Evolutionary conservation across 2,329 filamentous ascomycete species (phyloP), one percentile per base, ranked within the genome.

Genomic region (Proliferodiscus dingleyae): DNA sequence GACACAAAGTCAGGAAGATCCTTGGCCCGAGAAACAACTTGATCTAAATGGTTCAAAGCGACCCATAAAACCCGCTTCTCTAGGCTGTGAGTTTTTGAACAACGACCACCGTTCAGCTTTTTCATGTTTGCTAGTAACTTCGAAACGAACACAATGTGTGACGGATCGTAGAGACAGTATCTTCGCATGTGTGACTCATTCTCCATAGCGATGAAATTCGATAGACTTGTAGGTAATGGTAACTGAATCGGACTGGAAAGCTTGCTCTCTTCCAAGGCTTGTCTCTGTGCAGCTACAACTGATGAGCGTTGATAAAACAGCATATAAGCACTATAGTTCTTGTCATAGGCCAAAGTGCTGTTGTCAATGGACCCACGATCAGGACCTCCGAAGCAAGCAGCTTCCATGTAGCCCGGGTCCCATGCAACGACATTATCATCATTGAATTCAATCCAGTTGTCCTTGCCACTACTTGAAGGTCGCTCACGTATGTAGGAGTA

Each of bases 401-500:
- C 74, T 49, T 87, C 81, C 67, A 97, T 85, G 18, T 80, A 75
- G 1, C 71, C 70, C 7, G 84, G 80, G 55, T 95, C 85, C 73
- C 91, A 96, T 1, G 73, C 67, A 15, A 73, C 80, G 19, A 95
- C 90, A 40, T 79, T 73, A n/a, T 89, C 83, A 63, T 98, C 93
- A 57, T 98, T 97, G 66, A 96, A 96, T 61, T 95, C 88, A 8
- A 95, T 75, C 93, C 93, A 98, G 4, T 70, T 42, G 66, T 66
- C 43, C 58, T 68, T 9, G 70, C 69, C 4, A 26, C 68, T 64
- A 11, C 64, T 64, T 16, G 74, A 72, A 16, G 87, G 81, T 15
- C 89, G 78, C 64, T 95, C 86, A 43, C 89, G 85, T 52, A 94
- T 89, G 63, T 89, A 97, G 0, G 91, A 97, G 67, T 96, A 97